Conservation (phyloP, 495 filamentous ascomycete genomes). For the Penicillium turbatum region DNA sequence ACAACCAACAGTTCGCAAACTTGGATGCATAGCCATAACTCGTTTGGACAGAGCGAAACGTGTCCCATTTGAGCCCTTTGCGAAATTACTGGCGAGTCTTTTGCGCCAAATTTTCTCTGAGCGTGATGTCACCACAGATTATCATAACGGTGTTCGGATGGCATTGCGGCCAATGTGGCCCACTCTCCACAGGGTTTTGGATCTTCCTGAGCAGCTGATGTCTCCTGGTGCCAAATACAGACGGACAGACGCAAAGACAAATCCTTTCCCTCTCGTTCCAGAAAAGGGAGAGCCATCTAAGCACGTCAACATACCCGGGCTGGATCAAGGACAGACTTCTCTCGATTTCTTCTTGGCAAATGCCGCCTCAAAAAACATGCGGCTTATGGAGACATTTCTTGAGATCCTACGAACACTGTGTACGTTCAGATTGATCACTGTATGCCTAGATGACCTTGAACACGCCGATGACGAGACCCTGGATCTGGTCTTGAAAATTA, state of each 20-base stretch:
- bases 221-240: conserved; percentile 40
- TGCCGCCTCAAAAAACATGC: conserved; percentile 66
- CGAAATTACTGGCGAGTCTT: conserved; percentile 73
- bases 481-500: conserved; percentile 71
- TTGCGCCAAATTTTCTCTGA: conserved; percentile 92
- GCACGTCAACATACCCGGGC: conserved; percentile 29
- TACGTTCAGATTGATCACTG: conserved; percentile 71
- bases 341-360: conserved; percentile 69
- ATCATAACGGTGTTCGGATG: conserved; percentile 69
- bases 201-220: conserved; percentile 72
- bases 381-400: conserved; percentile 76
- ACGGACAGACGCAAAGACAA: conserved; percentile 25
- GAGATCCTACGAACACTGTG: conserved; percentile 78
- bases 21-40: conserved; percentile 76
- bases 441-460: conserved; percentile 82
- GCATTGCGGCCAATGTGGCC: conserved; percentile 76
- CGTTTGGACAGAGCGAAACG: conserved; percentile 80
- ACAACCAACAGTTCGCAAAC: conserved; percentile 64
- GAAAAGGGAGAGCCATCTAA: conserved; percentile 35
- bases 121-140: conserved; percentile 75
- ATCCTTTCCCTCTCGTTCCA: conserved; percentile 27
- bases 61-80: conserved; percentile 77
- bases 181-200: conserved; percentile 68
- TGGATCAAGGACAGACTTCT: conserved; percentile 49
- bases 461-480: conserved; percentile 82